Conservation (phyloP, 495 filamentous ascomycete genomes). For the Aspergillus nidulans region DNA sequence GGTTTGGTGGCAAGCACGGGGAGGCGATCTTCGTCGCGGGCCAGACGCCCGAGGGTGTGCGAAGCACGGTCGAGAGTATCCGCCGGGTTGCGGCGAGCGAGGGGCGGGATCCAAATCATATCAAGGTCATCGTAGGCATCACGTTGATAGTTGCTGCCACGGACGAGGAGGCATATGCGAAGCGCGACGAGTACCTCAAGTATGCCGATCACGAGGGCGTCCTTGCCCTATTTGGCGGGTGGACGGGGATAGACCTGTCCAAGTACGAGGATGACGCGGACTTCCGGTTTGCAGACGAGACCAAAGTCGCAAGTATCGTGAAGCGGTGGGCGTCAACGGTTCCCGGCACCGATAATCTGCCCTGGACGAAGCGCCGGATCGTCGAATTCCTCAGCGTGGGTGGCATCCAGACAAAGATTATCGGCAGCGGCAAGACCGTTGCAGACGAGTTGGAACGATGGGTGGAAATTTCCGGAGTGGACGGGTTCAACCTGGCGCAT, state of each 20-base stretch:
- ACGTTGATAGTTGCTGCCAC: constrained; percentile 49
- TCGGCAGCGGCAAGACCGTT: constrained; percentile 54
- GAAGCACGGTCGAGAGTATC: constrained; percentile 45
- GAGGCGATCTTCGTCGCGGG: constrained; percentile 51
- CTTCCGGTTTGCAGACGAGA: constrained; percentile 54
- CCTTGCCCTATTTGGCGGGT: constrained; percentile 57
- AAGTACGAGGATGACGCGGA: constrained; percentile 54
- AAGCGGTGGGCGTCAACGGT: constrained; percentile 33
- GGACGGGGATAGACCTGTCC: constrained; percentile 55
- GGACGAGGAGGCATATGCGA: constrained; percentile 48
- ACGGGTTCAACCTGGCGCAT: constrained; percentile 62
- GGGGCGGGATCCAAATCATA: constrained; percentile 42
- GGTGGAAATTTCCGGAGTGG: constrained; percentile 55
- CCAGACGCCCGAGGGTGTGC: constrained; percentile 42
- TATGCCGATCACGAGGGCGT: constrained; percentile 57
- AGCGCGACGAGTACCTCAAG: constrained; percentile 42
- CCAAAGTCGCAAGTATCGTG: constrained; percentile 31
- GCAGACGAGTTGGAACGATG: constrained; percentile 60
- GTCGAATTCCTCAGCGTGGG: constrained; percentile 59
- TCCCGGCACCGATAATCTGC: constrained; percentile 36
- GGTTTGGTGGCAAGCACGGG: constrained; percentile 58
- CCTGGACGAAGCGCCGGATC: constrained; percentile 61
- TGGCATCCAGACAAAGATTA: constrained; percentile 50
- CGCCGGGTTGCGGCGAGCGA: constrained; percentile 37
- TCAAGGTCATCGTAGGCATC: constrained; percentile 51